These are phyloP conservation scores for Hyparrhenia diplandra DNA, from an alignment of 176 grass and related monocot genomes.

Conservation along the genomic window DNA sequence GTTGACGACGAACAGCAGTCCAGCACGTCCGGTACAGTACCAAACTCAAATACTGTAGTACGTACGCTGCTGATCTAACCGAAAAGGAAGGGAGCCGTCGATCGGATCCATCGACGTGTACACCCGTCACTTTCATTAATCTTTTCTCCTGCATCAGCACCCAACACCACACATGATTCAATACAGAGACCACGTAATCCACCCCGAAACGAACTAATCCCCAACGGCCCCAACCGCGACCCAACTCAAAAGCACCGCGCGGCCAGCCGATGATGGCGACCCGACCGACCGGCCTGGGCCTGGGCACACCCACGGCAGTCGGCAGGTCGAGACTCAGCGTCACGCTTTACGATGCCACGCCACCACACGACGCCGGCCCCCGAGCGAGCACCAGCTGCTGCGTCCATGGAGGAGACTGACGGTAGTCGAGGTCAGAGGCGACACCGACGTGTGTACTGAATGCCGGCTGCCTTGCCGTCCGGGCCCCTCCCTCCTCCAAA, in stretches of 20 bases:
- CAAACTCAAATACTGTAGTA: too few relatives aligned
- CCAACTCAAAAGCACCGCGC: neutral
- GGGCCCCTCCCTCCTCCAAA: neutral
- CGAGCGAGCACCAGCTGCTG: neutral
- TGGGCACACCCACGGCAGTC: neutral
- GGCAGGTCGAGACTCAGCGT: conserved; percentile 13
- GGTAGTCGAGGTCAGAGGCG: neutral
- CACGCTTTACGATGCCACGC: conserved; percentile 10
- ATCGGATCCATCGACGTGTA: neutral
- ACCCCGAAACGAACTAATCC: neutral
- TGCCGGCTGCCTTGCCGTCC: neutral
- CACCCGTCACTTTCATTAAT: neutral
- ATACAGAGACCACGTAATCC: neutral
- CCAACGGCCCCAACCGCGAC: neutral
- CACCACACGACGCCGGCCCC: neutral
- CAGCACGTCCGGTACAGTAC: too few relatives aligned
- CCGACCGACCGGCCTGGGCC: neutral
- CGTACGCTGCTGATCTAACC: too few relatives aligned
- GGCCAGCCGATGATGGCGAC: neutral
- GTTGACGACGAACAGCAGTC: too few relatives aligned
- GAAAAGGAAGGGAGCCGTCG: neutral
- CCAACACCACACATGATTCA: neutral
- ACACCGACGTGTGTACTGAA: conserved; percentile 9
- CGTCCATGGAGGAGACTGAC: neutral
- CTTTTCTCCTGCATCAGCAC: neutral